Percentiles rank a stretch among this genome's conserved stretches.
Evolutionary conservation across 139 green algal genomes (phyloP).

Genomic region (Picochlorum sp.): DNA sequence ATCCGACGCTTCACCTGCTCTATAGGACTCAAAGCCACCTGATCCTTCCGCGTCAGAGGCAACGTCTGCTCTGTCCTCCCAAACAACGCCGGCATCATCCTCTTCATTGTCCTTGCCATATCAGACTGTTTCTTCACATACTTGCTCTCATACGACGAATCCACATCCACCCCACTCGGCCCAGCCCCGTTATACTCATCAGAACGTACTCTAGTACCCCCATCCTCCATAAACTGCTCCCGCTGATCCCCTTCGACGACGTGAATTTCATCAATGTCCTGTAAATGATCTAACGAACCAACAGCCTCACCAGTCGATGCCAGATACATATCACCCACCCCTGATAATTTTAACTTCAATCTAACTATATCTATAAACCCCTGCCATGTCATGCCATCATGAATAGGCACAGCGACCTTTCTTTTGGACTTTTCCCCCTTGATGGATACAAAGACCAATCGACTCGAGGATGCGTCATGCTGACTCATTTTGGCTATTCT

Average conservation of each 20-base stretch:
- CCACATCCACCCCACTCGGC: constrained; percentile 7
- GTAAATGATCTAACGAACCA: constrained; percentile 59
- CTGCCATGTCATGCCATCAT: constrained; percentile 59
- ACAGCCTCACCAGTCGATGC: constrained; percentile 65
- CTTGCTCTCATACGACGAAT: constrained; percentile 43
- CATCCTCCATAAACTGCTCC: neutral
- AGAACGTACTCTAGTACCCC: neutral
- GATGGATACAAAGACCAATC: constrained; percentile 75
- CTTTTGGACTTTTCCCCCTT: constrained; percentile 62
- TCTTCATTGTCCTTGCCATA: constrained; percentile 50
- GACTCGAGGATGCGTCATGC: constrained; percentile 27
- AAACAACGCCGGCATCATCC: constrained; percentile 57
- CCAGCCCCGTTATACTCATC: neutral
- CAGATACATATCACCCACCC: constrained; percentile 55
- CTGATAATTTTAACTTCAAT: constrained; percentile 59
- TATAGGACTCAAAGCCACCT: neutral
- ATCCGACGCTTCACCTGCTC: constrained; percentile 17
- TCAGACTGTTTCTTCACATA: constrained; percentile 39
- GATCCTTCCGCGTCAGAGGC: constrained; percentile 43
- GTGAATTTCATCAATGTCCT: constrained; percentile 82
- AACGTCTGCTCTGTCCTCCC: constrained; percentile 22
- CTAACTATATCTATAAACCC: constrained; percentile 57
- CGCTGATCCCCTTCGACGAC: constrained; percentile 56
- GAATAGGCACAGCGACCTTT: constrained; percentile 74
- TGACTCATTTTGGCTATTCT: too few relatives aligned